Evolutionary conservation across 2,329 filamentous ascomycete genomes (phyloP), one percentile per base, ranked within the genome.

Genomic region (Xylaria polymorpha): DNA sequence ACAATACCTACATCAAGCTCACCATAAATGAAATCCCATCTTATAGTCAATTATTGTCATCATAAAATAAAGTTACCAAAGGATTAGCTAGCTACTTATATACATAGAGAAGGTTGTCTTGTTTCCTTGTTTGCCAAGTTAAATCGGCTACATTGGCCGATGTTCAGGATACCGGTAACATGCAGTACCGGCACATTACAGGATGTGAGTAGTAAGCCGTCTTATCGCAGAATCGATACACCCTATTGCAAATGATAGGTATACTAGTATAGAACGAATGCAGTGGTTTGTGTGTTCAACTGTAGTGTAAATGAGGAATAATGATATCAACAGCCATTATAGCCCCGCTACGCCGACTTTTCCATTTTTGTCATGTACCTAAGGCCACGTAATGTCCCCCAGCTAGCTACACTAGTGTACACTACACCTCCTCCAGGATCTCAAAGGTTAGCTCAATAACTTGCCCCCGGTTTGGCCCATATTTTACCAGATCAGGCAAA

Each of bases 361-460:
- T 22, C 25, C 29, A 7, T 44, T 18, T 20, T 44, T 41, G 25
- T 58, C 37, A 22, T 61, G 32, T n/a, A n/a, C n/a, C n/a, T n/a
- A 22, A 35, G 60, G 60, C 48, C 56, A n/a, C 18, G 15, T 50
- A 29, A 66, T 50, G 39, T 44, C 56, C 4, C 41, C 12, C 25
- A 4, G 25, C 25, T 29, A 29, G 25, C 25, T 29, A 29, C 4
- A 29, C 25, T n/a, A n/a, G n/a, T n/a, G n/a, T n/a, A n/a, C n/a
- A n/a, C n/a, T n/a, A n/a, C n/a, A n/a, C n/a, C n/a, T n/a, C n/a
- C n/a, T n/a, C n/a, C n/a, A n/a, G n/a, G n/a, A n/a, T n/a, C n/a
- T n/a, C n/a, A n/a, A n/a, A n/a, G n/a, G n/a, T n/a, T n/a, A n/a
- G n/a, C n/a, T n/a, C n/a, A n/a, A n/a, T n/a, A n/a, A n/a, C n/a